phyloP scores from a whole-genome alignment of 2,329 filamentous ascomycete species.

The Aureobasidium leucospermi region DNA sequence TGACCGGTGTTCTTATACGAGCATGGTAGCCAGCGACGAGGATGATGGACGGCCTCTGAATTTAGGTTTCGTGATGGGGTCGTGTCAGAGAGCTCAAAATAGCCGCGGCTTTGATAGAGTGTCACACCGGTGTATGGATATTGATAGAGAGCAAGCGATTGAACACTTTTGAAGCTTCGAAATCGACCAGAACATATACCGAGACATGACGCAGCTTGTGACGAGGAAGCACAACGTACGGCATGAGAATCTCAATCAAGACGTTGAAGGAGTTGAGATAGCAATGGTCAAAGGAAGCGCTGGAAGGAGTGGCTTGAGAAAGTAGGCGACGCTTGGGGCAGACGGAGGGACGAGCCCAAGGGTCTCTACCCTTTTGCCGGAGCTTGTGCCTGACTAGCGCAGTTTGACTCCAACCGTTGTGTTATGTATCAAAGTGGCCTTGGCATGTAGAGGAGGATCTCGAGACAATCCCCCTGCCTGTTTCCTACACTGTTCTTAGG shows the following conservation, averaged over 20 bases:
- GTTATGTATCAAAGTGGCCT: conserved; percentile 3
- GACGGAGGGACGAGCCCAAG: neutral
- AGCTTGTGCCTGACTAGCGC: neutral
- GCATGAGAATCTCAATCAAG: neutral
- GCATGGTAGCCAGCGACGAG: neutral
- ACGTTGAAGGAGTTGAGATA: neutral
- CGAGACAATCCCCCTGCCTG: neutral
- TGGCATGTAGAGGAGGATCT: neutral
- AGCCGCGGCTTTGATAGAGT: neutral
- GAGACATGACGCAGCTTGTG: conserved; percentile 3
- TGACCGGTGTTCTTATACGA: neutral
- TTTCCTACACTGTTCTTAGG: neutral
- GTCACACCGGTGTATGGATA: neutral
- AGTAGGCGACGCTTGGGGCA: neutral
- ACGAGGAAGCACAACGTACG: neutral
- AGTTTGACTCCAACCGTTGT: neutral
- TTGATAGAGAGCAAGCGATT: neutral
- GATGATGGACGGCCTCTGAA: neutral
- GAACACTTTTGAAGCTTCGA: neutral
- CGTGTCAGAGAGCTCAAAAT: conserved; percentile 4
- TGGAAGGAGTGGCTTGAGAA: neutral
- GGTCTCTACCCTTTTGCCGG: neutral
- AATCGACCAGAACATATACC: neutral
- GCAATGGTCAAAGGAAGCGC: neutral
- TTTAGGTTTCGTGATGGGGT: neutral